Evolutionary conservation across 192 early-diverging fungal genomes (phyloP), one percentile per base, ranked within the genome.

Genomic region (Phycomyces nitens): DNA sequence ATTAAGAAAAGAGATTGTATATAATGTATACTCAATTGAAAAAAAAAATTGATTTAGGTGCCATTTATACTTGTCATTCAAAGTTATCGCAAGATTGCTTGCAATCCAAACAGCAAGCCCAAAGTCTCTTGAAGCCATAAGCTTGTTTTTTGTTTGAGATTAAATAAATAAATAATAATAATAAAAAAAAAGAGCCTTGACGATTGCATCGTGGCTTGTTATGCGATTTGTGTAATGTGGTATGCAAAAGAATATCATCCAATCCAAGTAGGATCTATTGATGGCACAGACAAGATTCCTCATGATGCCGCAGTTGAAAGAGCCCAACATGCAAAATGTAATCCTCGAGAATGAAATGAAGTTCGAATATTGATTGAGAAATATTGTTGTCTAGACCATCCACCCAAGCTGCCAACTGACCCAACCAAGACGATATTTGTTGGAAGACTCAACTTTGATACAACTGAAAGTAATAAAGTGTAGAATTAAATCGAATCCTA

Each of bases 161-260:
- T 47, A n/a, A 47, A 47, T n/a, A n/a, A 47, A 47, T n/a, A n/a
- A n/a, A n/a, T n/a, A n/a, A n/a, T n/a, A n/a, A n/a, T n/a, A n/a
- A n/a, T n/a, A 47, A n/a, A 6, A 47, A 47, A 6, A 47, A 47
- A 18, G 44, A 2, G 15, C 18, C 18, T 47, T 14, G 44, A 11
- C 12, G 44, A 47, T 3, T 47, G 11, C 12, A 11, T 34, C 29
- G 29, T 47, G 44, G 44, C 44, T 47, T 47, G 11, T 47, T 18
- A 34, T 34, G 29, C 29, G 29, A 34, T 11, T 47, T 47, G 44
- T 47, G 44, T 18, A 34, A 72, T 73, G 71, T 78, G 69, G 68
- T 75, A 74, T 63, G 69, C 76, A 15, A 72, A 68, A 18, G 57
- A 56, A 21, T 78, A 78, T 47, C 54, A 71, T 40, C 69, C 76